phyloP scores from a whole-genome alignment of 164 flowering plant species.

The Houttuynia cordata region DNA sequence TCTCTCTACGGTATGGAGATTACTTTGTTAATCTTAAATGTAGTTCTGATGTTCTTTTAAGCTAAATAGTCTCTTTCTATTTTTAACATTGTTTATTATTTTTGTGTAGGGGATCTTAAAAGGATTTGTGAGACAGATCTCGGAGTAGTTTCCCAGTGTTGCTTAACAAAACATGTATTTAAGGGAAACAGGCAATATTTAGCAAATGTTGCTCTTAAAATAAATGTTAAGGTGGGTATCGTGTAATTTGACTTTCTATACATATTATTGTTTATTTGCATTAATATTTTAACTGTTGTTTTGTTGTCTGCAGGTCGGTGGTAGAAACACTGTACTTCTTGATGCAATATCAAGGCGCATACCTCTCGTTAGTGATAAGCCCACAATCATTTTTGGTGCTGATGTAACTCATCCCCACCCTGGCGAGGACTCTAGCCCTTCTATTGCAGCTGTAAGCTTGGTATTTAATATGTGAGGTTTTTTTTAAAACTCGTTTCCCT shows the following conservation, averaged over 20 bases:
- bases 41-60: too few species aligned
- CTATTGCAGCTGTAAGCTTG: constrained; percentile 62
- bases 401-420: constrained; percentile 86
- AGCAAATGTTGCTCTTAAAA: constrained; percentile 65
- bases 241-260: not conserved
- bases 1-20: constrained; percentile 55
- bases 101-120: constrained; percentile 67
- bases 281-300: not conserved
- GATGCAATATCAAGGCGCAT: constrained; percentile 76
- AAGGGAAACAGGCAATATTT: constrained; percentile 83
- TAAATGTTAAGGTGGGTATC: constrained; percentile 61
- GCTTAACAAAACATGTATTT: constrained; percentile 80
- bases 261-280: not conserved
- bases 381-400: constrained; percentile 82
- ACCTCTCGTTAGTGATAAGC: constrained; percentile 76
- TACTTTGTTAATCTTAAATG: not conserved
- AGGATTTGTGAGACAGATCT: constrained; percentile 95
- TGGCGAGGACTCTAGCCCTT: constrained; percentile 81
- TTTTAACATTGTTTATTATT: not conserved
- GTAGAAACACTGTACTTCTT: constrained; percentile 74
- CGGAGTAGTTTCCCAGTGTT: constrained; percentile 87
- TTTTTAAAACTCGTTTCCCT: constrained; percentile 1
- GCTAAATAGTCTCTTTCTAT: not conserved
- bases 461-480: too few species aligned
- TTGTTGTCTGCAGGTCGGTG: constrained; percentile 48